phyloP scores from a whole-genome alignment of 176 grass and related monocot species.

The Metroxylon sagu region DNA sequence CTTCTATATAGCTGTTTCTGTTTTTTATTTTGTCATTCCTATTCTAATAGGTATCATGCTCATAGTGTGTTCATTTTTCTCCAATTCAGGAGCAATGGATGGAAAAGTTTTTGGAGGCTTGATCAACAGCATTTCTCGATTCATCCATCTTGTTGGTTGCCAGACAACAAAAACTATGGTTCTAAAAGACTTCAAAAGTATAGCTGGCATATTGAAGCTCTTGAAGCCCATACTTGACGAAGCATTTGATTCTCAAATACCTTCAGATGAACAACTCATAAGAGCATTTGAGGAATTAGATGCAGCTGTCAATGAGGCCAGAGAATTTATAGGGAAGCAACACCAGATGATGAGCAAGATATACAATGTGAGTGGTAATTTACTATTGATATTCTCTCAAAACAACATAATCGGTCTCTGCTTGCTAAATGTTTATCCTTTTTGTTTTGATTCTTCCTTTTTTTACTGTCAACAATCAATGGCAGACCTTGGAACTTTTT shows the following conservation, averaged over 20 bases:
- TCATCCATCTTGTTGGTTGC: slow-evolving; percentile 44
- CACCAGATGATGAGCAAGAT: slow-evolving; percentile 30
- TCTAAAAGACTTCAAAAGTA: slow-evolving; percentile 31
- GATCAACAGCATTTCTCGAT: slow-evolving; percentile 35
- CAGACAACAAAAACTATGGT: slow-evolving; percentile 24
- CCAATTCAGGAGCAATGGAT: slow-evolving; percentile 26
- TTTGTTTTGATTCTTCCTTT: too few relatives aligned
- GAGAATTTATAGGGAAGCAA: slow-evolving; percentile 35
- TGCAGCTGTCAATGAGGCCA: slow-evolving; percentile 27
- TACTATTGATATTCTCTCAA: neutral
- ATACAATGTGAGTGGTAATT: slow-evolving; percentile 26
- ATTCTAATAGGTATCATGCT: too few relatives aligned
- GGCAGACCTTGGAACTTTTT: too few relatives aligned
- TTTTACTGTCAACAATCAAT: too few relatives aligned
- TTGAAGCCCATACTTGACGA: slow-evolving; percentile 41
- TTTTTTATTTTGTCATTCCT: too few relatives aligned
- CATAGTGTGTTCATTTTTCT: neutral
- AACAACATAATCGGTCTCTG: neutral
- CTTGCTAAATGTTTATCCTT: neutral
- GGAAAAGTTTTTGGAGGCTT: slow-evolving; percentile 23
- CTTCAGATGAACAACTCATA: slow-evolving; percentile 14
- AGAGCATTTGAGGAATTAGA: slow-evolving; percentile 34
- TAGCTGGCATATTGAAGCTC: slow-evolving; percentile 31
- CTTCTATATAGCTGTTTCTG: too few relatives aligned
- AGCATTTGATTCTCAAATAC: slow-evolving; percentile 26